Percentiles rank a stretch among this genome's conserved stretches.
Evolutionary conservation across 2,329 filamentous ascomycete species (phyloP).

Genomic region (Pseudogymnoascus sp.): DNA sequence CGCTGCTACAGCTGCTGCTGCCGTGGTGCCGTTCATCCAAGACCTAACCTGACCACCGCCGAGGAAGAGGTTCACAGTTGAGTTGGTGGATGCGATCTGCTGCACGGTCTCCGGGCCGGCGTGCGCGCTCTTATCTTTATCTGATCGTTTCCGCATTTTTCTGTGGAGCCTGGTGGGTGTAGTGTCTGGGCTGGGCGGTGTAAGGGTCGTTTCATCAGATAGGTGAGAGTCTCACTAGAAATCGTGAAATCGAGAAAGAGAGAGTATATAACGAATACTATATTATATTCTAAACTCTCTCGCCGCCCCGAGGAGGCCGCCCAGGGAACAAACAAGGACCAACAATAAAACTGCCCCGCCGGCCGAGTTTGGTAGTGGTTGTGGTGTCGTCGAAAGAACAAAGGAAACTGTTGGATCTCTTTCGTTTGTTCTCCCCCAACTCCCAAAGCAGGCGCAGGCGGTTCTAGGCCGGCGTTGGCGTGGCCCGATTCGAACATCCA

Average conservation of each 20-base stretch:
- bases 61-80: slow-evolving; percentile 29
- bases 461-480: too few relatives aligned
- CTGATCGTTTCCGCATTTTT: slow-evolving; percentile 27
- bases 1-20: slow-evolving; percentile 12
- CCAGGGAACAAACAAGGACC: neutral
- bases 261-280: too few relatives aligned
- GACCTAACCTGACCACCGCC: slow-evolving; percentile 24
- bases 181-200: neutral
- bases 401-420: neutral
- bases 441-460: too few relatives aligned
- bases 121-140: slow-evolving; percentile 22
- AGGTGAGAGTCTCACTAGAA: too few relatives aligned
- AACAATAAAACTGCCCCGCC: too few relatives aligned
- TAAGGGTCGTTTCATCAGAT: neutral
- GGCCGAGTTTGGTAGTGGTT: too few relatives aligned
- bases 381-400: neutral
- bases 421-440: too few relatives aligned
- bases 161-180: neutral
- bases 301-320: neutral
- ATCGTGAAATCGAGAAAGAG: too few relatives aligned
- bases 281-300: too few relatives aligned
- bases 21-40: slow-evolving; percentile 27
- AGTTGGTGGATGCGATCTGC: slow-evolving; percentile 29
- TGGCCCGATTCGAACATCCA: too few relatives aligned
- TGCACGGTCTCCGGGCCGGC: slow-evolving; percentile 13